These are phyloP conservation scores for Sporothrix pallida DNA, from an alignment of 2,329 filamentous ascomycete species.

Conservation along the genomic window DNA sequence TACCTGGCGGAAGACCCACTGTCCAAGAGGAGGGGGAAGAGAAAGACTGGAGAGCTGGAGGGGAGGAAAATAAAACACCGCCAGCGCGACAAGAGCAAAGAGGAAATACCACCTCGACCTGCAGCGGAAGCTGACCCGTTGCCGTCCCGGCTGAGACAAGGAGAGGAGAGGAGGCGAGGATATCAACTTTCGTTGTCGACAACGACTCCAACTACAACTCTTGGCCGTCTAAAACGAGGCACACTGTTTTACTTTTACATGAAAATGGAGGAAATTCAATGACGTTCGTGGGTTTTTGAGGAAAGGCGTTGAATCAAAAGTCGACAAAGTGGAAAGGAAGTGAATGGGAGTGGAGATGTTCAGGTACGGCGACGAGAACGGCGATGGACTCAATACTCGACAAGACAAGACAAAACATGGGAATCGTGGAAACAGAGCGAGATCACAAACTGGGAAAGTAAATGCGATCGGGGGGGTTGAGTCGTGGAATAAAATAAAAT, in stretches of 20 bases:
- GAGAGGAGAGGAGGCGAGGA: no score
- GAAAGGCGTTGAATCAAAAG: not conserved
- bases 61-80: not conserved
- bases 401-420: not conserved
- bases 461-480: not conserved
- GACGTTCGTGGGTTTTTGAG: no score
- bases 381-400: no score
- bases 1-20: not conserved
- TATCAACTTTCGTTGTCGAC: not conserved
- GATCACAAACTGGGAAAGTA: conserved; percentile 3
- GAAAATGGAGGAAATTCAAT: not conserved
- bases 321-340: not conserved
- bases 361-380: not conserved
- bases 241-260: not conserved
- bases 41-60: not conserved
- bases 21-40: not conserved
- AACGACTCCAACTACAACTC: not conserved
- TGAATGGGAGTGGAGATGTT: conserved; percentile 1
- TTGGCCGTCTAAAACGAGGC: not conserved
- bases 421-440: not conserved
- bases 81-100: not conserved
- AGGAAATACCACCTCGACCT: conserved; percentile 15
- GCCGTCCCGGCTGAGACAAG: not conserved
- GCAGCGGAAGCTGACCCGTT: not conserved
- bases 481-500: not conserved